Base-by-base conservation (phyloP, 2,329 filamentous ascomycete species). In the Botryosphaeria dothidea region DNA sequence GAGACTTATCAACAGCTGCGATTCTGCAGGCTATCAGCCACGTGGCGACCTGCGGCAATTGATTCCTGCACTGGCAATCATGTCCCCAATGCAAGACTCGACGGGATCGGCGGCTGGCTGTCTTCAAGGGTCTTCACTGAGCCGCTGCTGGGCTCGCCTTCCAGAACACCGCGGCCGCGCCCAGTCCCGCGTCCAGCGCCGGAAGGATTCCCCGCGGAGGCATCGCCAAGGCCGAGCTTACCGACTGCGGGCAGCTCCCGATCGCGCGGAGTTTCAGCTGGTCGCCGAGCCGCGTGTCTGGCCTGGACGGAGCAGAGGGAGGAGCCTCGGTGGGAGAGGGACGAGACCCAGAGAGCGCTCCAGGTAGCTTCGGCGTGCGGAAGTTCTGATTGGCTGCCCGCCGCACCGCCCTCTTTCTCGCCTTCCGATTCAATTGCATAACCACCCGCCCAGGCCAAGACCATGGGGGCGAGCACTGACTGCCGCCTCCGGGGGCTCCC, bases 351-450 rank as follows among this genome's bases (percentile, higher is more conserved):
- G 25, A 11, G 23, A 25, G 51, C 51, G 23, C 54, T 43, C 54
- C 54, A 57, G 54, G 54, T 57, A 57, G 54, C 25, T 57, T 57
- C 54, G 54, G 54, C 36, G 54, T 57, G 54, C 54, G 54, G 54
- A 31, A 21, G 34, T 57, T 57, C 54, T 57, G 54, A 57, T 57
- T 57, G 54, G 54, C 17, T 45, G 36, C 23, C 4, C 6, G 31
- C 19, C 19, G 27, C 31, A 38, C 31, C 34, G 19, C 31, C 34
- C 23, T n/a, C 8, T 25, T 7, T 15, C 45, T 15, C 19, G 41
- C 41, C 45, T 17, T 25, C 52, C 21, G 52, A 56, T 56, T 56
- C 52, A 8, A 41, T 56, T 56, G 52, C 52, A 56, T 56, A 56
- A 56, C 52, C 29, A 49, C 46, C n/a, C 13, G 23, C 46, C 9